These are phyloP conservation scores for Heterobasidion parviporum DNA, from an alignment of 1,284 basidiomycete genomes.

Conservation along the genomic window DNA sequence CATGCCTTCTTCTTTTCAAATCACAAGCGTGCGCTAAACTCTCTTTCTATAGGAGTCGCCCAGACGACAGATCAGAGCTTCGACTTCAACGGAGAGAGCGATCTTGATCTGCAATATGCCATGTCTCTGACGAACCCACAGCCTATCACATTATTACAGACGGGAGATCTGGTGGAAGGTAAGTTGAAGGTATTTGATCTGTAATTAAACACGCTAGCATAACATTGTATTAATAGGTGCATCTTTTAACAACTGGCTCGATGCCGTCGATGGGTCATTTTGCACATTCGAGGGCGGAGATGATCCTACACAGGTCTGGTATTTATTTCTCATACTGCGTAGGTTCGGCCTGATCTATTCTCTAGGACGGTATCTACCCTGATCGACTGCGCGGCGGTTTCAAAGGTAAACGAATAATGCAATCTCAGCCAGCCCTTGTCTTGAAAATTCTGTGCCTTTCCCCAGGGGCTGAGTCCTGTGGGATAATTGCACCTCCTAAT, in stretches of 20 bases:
- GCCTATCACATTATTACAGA: slow-evolving; percentile 37
- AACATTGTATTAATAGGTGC: slow-evolving; percentile 22
- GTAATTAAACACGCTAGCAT: not conserved
- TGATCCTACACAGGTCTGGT: slow-evolving; percentile 30
- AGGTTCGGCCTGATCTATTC: not conserved
- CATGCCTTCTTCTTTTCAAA: not conserved
- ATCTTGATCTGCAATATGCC: slow-evolving; percentile 46
- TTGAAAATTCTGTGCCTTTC: slow-evolving; percentile 3
- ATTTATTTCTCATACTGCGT: not conserved
- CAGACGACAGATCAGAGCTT: slow-evolving; percentile 27
- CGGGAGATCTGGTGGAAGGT: slow-evolving; percentile 36
- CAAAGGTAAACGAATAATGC: slow-evolving; percentile 15
- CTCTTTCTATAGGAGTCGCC: slow-evolving; percentile 16
- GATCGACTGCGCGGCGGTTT: slow-evolving; percentile 38
- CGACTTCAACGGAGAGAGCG: slow-evolving; percentile 41
- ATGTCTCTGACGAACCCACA: slow-evolving; percentile 38
- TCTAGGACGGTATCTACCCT: slow-evolving; percentile 45
- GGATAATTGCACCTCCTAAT: slow-evolving; percentile 27
- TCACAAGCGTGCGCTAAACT: not conserved
- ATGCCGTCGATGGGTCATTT: slow-evolving; percentile 41
- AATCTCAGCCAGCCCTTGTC: slow-evolving; percentile 6
- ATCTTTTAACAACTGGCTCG: slow-evolving; percentile 37
- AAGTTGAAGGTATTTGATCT: slow-evolving; percentile 3
- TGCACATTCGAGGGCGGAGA: slow-evolving; percentile 59
- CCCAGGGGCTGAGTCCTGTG: slow-evolving; percentile 26